These are phyloP conservation scores for Perkinsus olseni DNA, from an alignment of 169 alveolate species.

Conservation along the genomic window DNA sequence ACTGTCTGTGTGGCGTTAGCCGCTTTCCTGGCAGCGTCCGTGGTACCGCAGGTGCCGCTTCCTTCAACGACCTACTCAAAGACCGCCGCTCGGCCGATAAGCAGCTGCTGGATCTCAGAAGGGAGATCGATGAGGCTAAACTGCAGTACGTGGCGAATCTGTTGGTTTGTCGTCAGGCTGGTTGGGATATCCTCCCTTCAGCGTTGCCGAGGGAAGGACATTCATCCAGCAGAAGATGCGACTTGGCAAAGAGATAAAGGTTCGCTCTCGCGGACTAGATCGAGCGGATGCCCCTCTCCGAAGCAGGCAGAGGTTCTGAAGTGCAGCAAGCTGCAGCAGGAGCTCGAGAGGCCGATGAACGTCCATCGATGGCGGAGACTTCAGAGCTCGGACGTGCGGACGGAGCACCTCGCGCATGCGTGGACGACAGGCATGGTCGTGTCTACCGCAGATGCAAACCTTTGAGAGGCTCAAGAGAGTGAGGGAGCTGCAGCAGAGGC, in stretches of 20 bases:
- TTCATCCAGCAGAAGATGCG: background rate
- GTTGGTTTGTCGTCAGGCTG: too few species aligned
- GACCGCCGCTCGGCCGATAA: background rate
- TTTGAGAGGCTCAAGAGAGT: background rate
- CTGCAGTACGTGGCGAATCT: background rate
- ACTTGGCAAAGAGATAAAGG: background rate
- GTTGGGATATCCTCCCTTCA: background rate
- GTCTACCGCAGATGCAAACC: background rate
- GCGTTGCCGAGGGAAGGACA: background rate
- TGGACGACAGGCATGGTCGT: background rate
- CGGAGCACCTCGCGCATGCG: background rate
- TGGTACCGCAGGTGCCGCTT: background rate
- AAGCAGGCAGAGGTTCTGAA: background rate
- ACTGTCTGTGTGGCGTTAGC: too few species aligned
- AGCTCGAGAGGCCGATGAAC: conserved; percentile 68
- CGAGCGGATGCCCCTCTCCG: background rate
- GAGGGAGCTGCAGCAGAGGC: background rate
- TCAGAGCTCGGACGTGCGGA: conserved; percentile 56
- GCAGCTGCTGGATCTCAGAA: background rate
- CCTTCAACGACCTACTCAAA: background rate
- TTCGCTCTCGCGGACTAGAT: background rate
- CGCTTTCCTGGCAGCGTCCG: too few species aligned
- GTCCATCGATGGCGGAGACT: conserved; percentile 77
- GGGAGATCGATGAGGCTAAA: background rate
- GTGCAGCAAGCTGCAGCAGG: conserved; percentile 27